phyloP scores from a whole-genome alignment of 169 alveolate genomes.

The Eimeria nieschulzi region DNA sequence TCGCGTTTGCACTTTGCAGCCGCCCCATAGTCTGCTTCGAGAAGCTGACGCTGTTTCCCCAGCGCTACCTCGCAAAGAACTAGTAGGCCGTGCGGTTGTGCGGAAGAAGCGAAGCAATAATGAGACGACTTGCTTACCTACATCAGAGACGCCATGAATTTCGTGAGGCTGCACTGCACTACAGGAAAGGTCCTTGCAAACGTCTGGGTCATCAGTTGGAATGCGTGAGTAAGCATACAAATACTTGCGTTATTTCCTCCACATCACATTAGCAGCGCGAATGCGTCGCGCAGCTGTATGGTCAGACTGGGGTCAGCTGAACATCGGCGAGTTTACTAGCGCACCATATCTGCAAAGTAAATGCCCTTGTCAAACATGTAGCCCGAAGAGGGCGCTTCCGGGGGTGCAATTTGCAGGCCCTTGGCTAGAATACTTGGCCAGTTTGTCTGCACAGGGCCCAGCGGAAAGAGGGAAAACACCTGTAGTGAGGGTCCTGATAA shows the following conservation, averaged over 20 bases:
- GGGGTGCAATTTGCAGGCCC: conserved; percentile 94
- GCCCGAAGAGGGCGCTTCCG: conserved; percentile 93
- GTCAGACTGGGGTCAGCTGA: no score
- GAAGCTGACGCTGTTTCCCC: conserved; percentile 83
- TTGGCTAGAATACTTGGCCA: conserved; percentile 90
- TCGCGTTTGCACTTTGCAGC: conserved; percentile 75
- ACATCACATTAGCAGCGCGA: no score
- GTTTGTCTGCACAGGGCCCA: conserved; percentile 80
- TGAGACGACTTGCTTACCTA: conserved; percentile 87
- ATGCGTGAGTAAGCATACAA: no score
- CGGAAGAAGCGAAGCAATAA: conserved; percentile 85
- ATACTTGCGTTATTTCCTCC: no score
- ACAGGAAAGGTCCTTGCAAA: no score
- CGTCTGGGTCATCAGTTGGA: no score
- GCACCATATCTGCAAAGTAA: conserved; percentile 92
- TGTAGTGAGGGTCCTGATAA: no score
- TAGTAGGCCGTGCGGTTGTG: conserved; percentile 86
- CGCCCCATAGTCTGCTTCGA: conserved; percentile 86
- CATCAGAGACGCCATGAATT: not conserved
- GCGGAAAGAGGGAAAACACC: no score
- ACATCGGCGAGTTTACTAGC: not conserved
- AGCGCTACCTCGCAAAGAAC: conserved; percentile 91
- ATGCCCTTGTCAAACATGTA: conserved; percentile 95
- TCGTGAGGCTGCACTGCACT: no score
- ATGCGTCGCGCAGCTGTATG: no score